Percentiles rank a stretch among this genome's conserved stretches.
Evolutionary conservation across 2,329 filamentous ascomycete genomes (phyloP).

Genomic region (Trichoderma polysporum): DNA sequence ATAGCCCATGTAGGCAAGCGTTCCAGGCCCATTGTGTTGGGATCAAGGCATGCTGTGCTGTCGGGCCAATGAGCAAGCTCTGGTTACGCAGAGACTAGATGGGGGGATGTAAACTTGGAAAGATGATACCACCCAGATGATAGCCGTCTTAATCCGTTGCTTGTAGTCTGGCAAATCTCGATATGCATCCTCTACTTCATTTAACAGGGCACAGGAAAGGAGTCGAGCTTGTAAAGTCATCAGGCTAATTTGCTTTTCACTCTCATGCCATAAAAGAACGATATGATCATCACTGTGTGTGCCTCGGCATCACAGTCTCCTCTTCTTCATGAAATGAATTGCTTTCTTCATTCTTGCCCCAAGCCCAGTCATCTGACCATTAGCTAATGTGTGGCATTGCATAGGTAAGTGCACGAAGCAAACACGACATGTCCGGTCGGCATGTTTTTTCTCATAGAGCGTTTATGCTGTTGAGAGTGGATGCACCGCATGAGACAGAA

Average conservation of each 20-base stretch:
- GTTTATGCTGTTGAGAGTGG: background rate
- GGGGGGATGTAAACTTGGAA: background rate
- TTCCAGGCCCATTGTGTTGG: background rate
- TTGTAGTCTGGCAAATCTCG: background rate
- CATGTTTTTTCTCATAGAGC: background rate
- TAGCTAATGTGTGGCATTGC: constrained; percentile 5
- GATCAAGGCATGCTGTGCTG: background rate
- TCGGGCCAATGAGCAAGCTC: background rate
- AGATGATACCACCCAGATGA: background rate
- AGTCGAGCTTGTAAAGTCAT: background rate
- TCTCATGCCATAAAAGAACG: background rate
- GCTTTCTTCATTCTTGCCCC: too few species aligned
- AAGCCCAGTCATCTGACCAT: background rate
- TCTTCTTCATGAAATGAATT: background rate
- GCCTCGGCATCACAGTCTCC: background rate
- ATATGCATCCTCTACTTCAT: background rate
- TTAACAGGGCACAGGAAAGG: too few species aligned
- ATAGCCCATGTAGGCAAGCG: background rate
- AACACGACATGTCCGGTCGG: background rate
- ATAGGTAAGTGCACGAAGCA: background rate
- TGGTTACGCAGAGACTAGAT: background rate
- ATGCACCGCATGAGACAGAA: background rate
- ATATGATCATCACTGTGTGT: background rate
- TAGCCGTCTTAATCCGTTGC: background rate
- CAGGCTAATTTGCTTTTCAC: background rate